These are phyloP conservation scores for Curvularia sp. DNA, from an alignment of 2,329 filamentous ascomycete species.

Conservation along the genomic window DNA sequence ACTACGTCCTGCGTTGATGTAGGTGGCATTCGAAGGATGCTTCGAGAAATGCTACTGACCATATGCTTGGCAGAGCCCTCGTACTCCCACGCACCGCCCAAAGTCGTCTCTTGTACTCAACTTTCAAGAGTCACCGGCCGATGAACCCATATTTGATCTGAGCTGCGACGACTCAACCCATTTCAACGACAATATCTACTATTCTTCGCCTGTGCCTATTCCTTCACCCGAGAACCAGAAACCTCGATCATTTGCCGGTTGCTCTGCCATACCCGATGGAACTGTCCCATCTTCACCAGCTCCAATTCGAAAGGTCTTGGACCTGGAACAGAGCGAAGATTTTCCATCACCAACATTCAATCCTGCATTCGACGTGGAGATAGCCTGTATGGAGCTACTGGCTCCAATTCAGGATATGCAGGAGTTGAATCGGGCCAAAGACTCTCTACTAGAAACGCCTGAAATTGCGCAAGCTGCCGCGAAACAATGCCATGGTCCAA, in stretches of 20 bases:
- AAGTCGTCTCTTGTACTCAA: constrained; percentile 36
- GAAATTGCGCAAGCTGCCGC: constrained; percentile 15
- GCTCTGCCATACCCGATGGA: constrained; percentile 27
- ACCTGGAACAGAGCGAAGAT: constrained; percentile 22
- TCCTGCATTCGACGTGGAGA: not conserved
- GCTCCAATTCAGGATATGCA: constrained; percentile 34
- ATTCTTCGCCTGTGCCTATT: constrained; percentile 42
- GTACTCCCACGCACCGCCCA: constrained; percentile 20
- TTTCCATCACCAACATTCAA: constrained; percentile 9
- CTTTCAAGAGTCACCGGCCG: constrained; percentile 37
- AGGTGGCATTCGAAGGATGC: not conserved
- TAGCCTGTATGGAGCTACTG: constrained; percentile 14
- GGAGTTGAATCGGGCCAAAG: constrained; percentile 21
- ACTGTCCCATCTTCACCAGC: constrained; percentile 40
- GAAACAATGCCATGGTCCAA: not conserved
- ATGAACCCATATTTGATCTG: constrained; percentile 37
- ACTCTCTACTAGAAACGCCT: not conserved
- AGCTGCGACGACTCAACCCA: constrained; percentile 18
- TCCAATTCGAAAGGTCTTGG: constrained; percentile 34
- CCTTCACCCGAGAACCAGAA: constrained; percentile 24
- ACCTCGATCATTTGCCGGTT: constrained; percentile 1
- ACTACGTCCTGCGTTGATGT: constrained; percentile 5
- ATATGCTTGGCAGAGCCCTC: constrained; percentile 12
- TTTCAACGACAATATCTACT: constrained; percentile 32
- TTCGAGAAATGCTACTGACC: not conserved